Base-by-base conservation (phyloP, 495 filamentous ascomycete genomes). In the Oleoguttula mirabilis region DNA sequence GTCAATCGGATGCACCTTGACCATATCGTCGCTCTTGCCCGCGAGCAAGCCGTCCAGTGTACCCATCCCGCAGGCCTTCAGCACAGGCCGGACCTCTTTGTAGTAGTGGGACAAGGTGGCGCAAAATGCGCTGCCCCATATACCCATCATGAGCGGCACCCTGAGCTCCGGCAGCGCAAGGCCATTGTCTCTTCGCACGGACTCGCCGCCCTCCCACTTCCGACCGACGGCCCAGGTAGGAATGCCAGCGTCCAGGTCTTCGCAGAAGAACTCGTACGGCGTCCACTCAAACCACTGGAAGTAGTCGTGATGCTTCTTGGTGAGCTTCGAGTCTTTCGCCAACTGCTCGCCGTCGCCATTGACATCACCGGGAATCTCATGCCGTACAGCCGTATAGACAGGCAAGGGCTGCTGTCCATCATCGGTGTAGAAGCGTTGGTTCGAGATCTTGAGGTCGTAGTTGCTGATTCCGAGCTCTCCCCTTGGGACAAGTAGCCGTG, bases 261-360 rank as follows among this genome's bases (percentile, higher is more conserved):
- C 90, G 56, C 85, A 94, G 60, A 86, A 95, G 51, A 98, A 78
- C 61, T 98, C 90, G 51, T 93, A 98, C 0, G 90, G 90, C 0
- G 85, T 93, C 43, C 88, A 64, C 50, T 98, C 90, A 51, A 94
- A 96, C 90, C 90, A 98, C 54, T 98, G 88, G 50, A 98, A 98
- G 84, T 87, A 98, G 33, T 51, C 48, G 19, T 24, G 35, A 24
- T 39, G 27, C 14, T 41, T 33, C 10, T 10, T 31, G 4, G 32
- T 41, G 50, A 94, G 94, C 82, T 86, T 94, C 2, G 83, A 70
- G 56, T 90, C 77, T 38, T 69, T 71, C 50, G 73, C 77, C 2
- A 84, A 79, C 37, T 75, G 70, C 41, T 72, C 71, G 50, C 81
- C 79, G 24, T 72, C 58, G 0, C 34, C 23, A 24, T 55, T 41